Conservation (phyloP, 1,284 basidiomycete species). For the Cystobasidium pallidum region DNA sequence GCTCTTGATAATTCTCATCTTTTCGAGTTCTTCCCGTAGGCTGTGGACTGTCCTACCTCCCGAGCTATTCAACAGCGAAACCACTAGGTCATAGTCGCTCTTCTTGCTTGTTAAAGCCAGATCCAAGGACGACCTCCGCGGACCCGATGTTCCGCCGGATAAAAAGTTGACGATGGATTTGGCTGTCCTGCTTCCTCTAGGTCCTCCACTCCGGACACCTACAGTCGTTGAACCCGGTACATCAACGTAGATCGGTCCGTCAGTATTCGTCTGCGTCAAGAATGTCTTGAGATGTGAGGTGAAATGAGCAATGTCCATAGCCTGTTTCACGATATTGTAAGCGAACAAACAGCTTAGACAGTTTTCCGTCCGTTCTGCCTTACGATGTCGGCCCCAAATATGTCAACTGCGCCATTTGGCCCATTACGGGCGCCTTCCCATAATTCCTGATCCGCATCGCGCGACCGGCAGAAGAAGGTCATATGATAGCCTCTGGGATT, state of each 20-base stretch:
- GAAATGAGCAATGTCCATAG: slow-evolving; percentile 56
- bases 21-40: slow-evolving; percentile 63
- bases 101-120: slow-evolving; percentile 32
- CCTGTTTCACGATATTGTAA: slow-evolving; percentile 47
- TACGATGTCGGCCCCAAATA: slow-evolving; percentile 54
- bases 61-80: slow-evolving; percentile 55
- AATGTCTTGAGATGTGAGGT: slow-evolving; percentile 54
- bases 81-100: slow-evolving; percentile 53
- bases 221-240: slow-evolving; percentile 51
- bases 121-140: slow-evolving; percentile 26
- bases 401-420: slow-evolving; percentile 74
- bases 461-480: slow-evolving; percentile 82
- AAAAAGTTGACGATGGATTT: slow-evolving; percentile 54
- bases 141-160: slow-evolving; percentile 12
- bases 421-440: slow-evolving; percentile 88
- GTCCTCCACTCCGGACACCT: slow-evolving; percentile 9
- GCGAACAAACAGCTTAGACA: background rate
- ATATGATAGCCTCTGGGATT: slow-evolving; percentile 76
- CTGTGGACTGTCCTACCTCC: slow-evolving; percentile 46
- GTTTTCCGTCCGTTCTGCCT: background rate
- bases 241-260: slow-evolving; percentile 57
- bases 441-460: slow-evolving; percentile 75
- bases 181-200: slow-evolving; percentile 41
- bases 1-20: slow-evolving; percentile 72
- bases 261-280: slow-evolving; percentile 49